These are phyloP conservation scores for Malassezia restricta DNA, from an alignment of 1,284 basidiomycete genomes.

Conservation along the genomic window DNA sequence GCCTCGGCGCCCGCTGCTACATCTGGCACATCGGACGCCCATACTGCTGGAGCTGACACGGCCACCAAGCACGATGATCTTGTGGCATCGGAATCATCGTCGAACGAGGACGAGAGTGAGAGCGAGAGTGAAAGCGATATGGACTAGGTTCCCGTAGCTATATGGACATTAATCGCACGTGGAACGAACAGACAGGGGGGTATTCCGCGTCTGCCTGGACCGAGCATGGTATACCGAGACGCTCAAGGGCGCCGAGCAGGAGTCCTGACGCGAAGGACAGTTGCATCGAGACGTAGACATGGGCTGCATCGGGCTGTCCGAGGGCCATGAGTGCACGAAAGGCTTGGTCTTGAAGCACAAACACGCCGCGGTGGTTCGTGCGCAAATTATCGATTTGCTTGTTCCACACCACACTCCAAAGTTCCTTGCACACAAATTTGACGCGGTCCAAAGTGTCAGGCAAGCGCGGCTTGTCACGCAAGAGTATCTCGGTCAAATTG, in stretches of 20 bases:
- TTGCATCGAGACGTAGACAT: conserved; percentile 7
- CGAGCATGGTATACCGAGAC: conserved; percentile 12
- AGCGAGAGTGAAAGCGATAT: conserved; percentile 25
- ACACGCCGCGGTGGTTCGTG: conserved; percentile 85
- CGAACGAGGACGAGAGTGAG: conserved; percentile 23
- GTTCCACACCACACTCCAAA: conserved; percentile 76
- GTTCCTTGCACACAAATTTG: conserved; percentile 90
- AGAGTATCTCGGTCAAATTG: conserved; percentile 71
- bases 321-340: conserved; percentile 72
- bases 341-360: conserved; percentile 77
- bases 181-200: conserved; percentile 13
- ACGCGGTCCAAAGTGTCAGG: conserved; percentile 73
- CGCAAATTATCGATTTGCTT: conserved; percentile 90
- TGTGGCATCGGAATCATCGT: conserved; percentile 37
- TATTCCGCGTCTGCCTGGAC: conserved; percentile 10
- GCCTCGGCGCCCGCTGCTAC: conserved; percentile 4
- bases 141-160: conserved; percentile 10
- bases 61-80: conserved; percentile 39
- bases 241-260: conserved; percentile 15
- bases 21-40: not conserved
- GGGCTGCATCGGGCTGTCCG: not conserved
- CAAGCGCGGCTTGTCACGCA: conserved; percentile 62
- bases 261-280: conserved; percentile 15
- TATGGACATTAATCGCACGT: not conserved
- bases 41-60: not conserved